Conservation (phyloP, 441 rosid genomes). For the Eugenia klotzschiana region DNA sequence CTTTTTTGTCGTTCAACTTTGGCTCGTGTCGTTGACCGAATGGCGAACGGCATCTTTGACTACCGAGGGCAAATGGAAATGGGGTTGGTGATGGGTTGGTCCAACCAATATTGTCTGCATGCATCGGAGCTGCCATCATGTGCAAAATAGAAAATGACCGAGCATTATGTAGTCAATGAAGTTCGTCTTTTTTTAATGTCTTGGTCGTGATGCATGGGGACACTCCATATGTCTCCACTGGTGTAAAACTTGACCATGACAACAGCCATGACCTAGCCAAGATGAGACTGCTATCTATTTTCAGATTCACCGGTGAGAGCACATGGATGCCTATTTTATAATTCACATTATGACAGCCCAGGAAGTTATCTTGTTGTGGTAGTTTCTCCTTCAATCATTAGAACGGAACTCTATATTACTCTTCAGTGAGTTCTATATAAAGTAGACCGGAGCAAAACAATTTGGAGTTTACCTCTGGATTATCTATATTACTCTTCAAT, state of each 20-base stretch:
- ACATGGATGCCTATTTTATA: neutral
- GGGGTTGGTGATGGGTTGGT: neutral
- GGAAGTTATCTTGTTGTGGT: neutral
- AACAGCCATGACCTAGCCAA: neutral
- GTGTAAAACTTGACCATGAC: neutral
- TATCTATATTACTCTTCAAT: neutral
- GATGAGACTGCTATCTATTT: neutral
- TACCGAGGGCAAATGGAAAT: neutral
- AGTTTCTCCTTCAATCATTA: neutral
- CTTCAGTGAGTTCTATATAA: too few relatives aligned
- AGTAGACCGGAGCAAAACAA: neutral
- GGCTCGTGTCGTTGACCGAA: neutral
- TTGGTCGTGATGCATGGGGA: neutral
- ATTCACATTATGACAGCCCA: neutral
- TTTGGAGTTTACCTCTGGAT: neutral
- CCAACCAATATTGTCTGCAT: neutral
- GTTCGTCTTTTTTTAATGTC: neutral
- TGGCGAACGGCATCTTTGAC: neutral
- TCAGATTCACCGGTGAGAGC: neutral
- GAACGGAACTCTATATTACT: rapidly evolving
- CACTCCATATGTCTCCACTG: neutral
- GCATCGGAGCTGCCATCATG: neutral
- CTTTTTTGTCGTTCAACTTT: neutral
- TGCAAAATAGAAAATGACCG: neutral
- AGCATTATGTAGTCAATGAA: neutral